Conservation (phyloP, 306 rosid species). For the Lithocarpus polystachyus region DNA sequence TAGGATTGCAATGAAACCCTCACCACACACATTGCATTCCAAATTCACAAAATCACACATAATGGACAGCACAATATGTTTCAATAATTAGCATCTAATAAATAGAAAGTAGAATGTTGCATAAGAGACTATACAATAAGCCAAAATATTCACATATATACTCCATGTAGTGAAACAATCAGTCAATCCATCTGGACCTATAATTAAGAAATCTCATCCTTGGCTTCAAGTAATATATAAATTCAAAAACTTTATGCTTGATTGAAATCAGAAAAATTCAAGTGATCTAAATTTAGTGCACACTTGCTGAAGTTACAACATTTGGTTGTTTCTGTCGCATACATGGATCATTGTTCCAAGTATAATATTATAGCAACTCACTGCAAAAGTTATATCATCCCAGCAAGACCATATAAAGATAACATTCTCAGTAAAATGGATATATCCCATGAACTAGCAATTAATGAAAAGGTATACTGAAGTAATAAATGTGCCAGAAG, state of each 20-base stretch:
- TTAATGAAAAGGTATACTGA: neutral
- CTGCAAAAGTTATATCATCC: neutral
- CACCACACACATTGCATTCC: neutral
- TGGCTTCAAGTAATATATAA: neutral
- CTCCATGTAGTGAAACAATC: neutral
- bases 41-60: neutral
- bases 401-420: neutral
- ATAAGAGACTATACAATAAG: neutral
- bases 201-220: neutral
- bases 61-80: neutral
- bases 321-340: neutral
- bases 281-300: neutral
- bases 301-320: neutral
- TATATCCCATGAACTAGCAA: neutral
- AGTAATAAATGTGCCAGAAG: slow-evolving; percentile 8
- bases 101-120: neutral
- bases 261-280: neutral
- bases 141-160: neutral
- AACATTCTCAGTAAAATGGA: neutral
- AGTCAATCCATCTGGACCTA: neutral
- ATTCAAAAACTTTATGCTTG: neutral
- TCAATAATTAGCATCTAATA: neutral
- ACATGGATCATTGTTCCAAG: neutral
- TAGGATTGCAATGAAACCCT: neutral
- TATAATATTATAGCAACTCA: neutral